Base-by-base conservation (phyloP, 495 filamentous ascomycete genomes). In the Ascodesmis nigricans region DNA sequence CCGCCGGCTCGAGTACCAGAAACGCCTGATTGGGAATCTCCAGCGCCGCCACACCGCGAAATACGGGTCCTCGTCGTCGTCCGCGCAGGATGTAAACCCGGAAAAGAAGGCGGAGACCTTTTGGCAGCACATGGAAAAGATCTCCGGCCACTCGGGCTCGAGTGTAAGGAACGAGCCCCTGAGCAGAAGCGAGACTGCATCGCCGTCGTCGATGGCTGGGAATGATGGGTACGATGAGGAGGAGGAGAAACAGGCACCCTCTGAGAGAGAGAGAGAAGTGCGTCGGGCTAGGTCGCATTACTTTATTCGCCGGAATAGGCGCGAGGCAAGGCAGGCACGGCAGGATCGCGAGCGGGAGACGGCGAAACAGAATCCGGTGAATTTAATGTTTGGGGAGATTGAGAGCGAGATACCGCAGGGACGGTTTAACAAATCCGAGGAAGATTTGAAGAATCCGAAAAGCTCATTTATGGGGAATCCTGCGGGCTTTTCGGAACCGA, bases 111-210 rank as follows among this genome's bases (percentile, higher is more conserved):
- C 1, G 25, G 22, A 18, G 16, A 20, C 35, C 11, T 37, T 37
- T 16, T 37, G 35, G 35, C 13, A 29, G 4, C 35, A 37, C 15
- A 37, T 37, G 24, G 35, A 29, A 10, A 37, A 21, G 26, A 37
- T 37, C n/a, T 13, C 35, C 3, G n/a, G 21, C 27, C 24, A 29
- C 27, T n/a, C 33, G 11, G 9, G 14, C 16, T 1, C 16, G 11
- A 11, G 23, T 25, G 23, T 10, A 3, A 29, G 13, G 7, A 4
- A 21, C 5, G 20, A 3, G 2, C 10, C 35, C 26, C 17, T 23
- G 10, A 21, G 17, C 24, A 26, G 9, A 15, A 30, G 2, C 23
- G 16, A n/a, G 13, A 11, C 10, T 25, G 5, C 18, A n/a, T 25
- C 23, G 23, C 22, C 5, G 21, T 5, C 23, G 21, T 4, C 23